These are phyloP conservation scores for Termitomyces sp. DNA, from an alignment of 768 basidiomycete genomes.

Conservation along the genomic window DNA sequence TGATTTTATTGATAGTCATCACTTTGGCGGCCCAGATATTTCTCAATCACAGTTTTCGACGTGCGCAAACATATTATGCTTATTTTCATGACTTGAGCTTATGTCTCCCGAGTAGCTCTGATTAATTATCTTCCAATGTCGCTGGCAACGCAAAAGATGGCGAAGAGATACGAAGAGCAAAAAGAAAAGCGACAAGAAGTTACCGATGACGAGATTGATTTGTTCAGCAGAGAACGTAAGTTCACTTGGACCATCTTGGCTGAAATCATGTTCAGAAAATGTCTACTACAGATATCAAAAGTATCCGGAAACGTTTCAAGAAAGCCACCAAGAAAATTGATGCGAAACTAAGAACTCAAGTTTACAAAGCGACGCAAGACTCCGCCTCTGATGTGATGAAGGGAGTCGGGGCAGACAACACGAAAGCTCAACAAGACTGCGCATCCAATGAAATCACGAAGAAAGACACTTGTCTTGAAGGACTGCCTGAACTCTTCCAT, in stretches of 20 bases:
- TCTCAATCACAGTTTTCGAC: not conserved
- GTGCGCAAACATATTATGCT: not conserved
- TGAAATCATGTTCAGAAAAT: not conserved
- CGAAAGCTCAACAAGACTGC: not conserved
- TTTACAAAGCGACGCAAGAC: not conserved
- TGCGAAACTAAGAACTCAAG: not conserved
- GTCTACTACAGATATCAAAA: not conserved
- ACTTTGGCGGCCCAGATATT: not conserved
- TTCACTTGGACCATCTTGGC: not conserved
- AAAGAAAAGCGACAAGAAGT: slow-evolving; percentile 13
- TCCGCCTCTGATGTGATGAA: not conserved
- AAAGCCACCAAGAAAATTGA: not conserved
- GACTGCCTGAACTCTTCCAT: not conserved
- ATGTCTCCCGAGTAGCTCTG: slow-evolving; percentile 32
- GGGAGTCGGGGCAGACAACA: not conserved
- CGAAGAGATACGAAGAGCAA: slow-evolving; percentile 31
- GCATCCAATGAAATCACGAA: not conserved
- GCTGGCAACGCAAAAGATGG: slow-evolving; percentile 53
- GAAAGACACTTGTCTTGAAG: not conserved
- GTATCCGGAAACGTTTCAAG: not conserved
- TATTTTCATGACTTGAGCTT: not conserved
- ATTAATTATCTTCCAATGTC: slow-evolving; percentile 55
- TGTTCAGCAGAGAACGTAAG: not conserved
- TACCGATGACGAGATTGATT: not conserved
- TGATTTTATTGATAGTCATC: not conserved